These are phyloP conservation scores for Trematosphaeria pertusa DNA, from an alignment of 2,329 filamentous ascomycete species.

Conservation along the genomic window DNA sequence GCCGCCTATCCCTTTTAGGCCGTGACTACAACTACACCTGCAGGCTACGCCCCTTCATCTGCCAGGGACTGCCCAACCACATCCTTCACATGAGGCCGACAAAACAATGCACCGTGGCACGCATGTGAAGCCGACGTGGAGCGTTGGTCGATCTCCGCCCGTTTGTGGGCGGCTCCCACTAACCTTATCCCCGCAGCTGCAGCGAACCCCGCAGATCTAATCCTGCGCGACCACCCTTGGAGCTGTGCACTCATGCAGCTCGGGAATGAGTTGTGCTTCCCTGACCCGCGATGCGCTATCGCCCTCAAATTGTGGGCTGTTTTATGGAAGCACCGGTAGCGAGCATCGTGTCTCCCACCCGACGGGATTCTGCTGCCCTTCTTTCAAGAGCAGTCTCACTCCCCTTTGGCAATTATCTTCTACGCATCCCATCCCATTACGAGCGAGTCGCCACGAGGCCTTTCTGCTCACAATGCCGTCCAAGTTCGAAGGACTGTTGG, in stretches of 20 bases:
- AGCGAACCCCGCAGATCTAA: slow-evolving; percentile 1
- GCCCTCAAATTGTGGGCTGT: no score
- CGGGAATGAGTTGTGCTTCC: no score
- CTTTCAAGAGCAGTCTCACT: not conserved
- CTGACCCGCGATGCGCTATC: no score
- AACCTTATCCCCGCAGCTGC: slow-evolving; percentile 15
- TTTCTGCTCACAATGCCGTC: slow-evolving; percentile 30
- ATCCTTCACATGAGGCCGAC: slow-evolving; percentile 6
- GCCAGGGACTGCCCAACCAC: slow-evolving; percentile 19
- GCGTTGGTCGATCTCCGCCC: slow-evolving; percentile 3
- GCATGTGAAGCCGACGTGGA: slow-evolving; percentile 14
- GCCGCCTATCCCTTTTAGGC: slow-evolving; percentile 21
- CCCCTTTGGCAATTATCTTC: not conserved
- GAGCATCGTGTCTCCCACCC: no score
- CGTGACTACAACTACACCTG: slow-evolving; percentile 16
- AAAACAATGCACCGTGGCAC: slow-evolving; percentile 6
- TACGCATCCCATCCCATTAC: no score
- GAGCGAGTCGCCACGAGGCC: no score
- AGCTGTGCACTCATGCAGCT: not conserved
- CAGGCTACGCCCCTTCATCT: slow-evolving; percentile 12
- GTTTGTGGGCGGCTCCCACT: not conserved
- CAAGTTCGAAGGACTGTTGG: slow-evolving; percentile 37
- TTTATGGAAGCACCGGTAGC: no score
- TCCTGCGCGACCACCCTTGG: not conserved
- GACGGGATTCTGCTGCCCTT: no score